Conservation (phyloP, 176 grass and related monocot species). For the Musa troglodytarum region DNA sequence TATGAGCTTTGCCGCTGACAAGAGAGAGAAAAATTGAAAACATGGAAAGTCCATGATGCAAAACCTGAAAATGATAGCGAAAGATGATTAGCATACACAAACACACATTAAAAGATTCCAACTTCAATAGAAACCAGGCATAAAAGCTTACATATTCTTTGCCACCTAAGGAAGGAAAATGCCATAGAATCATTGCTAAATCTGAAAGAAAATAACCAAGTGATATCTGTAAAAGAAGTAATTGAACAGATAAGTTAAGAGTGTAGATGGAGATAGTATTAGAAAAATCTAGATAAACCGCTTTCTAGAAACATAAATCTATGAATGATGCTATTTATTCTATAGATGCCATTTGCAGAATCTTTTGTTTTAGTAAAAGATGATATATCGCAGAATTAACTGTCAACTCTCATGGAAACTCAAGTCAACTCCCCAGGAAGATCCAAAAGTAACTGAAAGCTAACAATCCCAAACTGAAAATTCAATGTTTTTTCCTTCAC, state of each 20-base stretch:
- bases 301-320: too few relatives aligned
- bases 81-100: conserved; percentile 1
- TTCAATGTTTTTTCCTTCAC: too few relatives aligned
- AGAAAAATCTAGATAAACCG: too few relatives aligned
- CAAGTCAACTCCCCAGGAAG: too few relatives aligned
- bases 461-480: too few relatives aligned
- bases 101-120: neutral
- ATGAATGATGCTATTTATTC: too few relatives aligned
- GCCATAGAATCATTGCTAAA: conserved; percentile 50
- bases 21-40: conserved; percentile 66
- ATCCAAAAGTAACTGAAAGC: too few relatives aligned
- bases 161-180: conserved; percentile 74
- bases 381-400: too few relatives aligned
- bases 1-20: conserved; percentile 61
- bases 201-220: conserved; percentile 80
- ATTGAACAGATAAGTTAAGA: neutral
- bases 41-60: conserved; percentile 84
- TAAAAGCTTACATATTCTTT: conserved; percentile 74
- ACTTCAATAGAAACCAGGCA: neutral
- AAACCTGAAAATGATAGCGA: conserved; percentile 30
- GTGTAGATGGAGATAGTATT: neutral
- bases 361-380: too few relatives aligned
- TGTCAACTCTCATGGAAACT: too few relatives aligned
- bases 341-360: neutral
- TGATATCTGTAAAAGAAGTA: conserved; percentile 34